Base-by-base conservation (phyloP, 1,284 basidiomycete species). In the Malassezia slooffiae region DNA sequence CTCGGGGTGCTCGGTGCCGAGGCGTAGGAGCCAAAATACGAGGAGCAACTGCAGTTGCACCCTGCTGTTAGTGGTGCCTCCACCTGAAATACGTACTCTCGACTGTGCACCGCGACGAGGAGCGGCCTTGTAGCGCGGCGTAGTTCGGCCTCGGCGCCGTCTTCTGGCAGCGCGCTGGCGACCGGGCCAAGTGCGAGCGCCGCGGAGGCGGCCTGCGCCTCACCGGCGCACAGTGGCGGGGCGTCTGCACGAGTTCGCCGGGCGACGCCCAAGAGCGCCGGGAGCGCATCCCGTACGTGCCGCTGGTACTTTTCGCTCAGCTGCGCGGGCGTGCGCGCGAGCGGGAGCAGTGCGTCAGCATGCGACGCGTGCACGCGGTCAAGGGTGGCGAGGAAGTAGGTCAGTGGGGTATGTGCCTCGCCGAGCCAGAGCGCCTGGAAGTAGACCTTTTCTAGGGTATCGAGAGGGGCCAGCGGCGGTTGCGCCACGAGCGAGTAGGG, bases 371-470 rank as follows among this genome's bases (percentile, higher is more conserved):
- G 21, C 7, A 38, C 20, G 24, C 28, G 35, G 4, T 32, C 35
- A 9, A 48, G 46, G 20, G 29, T 22, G 11, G 26, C 10, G 8
- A 33, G 19, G 16, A 43, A 36, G 20, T 27, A 20, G 1, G 6
- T 11, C 11, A 48, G 41, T 17, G 46, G 46, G 26, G 46, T 43
- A 34, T 48, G 46, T 6, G 41, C 46, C 27, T 48, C 46, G 4
- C 46, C 46, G 11, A 48, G 31, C 46, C 46, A 48, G 11, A 48
- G 35, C 11, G 24, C 19, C 21, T 36, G 34, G 2, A 20, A 8
- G n/a, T 36, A 21, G 19, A n/a, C n/a, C n/a, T n/a, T n/a, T n/a
- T n/a, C n/a, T n/a, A n/a, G n/a, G n/a, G n/a, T n/a, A n/a, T n/a
- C n/a, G n/a, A n/a, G n/a, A n/a, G n/a, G n/a, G n/a, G n/a, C n/a